These are phyloP conservation scores for Curvularia eragrostidis DNA, from an alignment of 2,329 filamentous ascomycete species.

Conservation along the genomic window DNA sequence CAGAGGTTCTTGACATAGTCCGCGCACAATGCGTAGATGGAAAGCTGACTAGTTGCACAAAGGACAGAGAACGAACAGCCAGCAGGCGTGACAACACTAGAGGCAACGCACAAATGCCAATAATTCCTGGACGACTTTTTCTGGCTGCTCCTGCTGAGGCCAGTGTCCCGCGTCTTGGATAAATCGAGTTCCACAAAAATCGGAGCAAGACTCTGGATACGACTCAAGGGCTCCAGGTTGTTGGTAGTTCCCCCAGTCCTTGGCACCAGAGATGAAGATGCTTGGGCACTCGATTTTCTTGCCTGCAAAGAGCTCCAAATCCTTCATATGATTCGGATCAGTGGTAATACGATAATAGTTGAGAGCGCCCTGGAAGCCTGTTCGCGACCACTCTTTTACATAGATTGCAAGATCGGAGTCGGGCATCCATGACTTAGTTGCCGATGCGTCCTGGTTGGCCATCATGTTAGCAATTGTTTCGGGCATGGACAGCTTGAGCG, in stretches of 20 bases:
- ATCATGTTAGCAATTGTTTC: slow-evolving; percentile 63
- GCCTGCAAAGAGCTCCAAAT: slow-evolving; percentile 66
- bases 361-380: slow-evolving; percentile 69
- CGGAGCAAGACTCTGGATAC: slow-evolving; percentile 59
- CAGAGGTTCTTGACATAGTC: background rate
- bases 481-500: slow-evolving; percentile 63
- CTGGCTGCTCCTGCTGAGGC: slow-evolving; percentile 71
- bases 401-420: slow-evolving; percentile 67
- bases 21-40: background rate
- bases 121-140: slow-evolving; percentile 59
- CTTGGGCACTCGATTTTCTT: slow-evolving; percentile 67
- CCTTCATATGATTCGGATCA: slow-evolving; percentile 55
- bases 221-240: slow-evolving; percentile 68
- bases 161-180: slow-evolving; percentile 71
- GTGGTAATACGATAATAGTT: slow-evolving; percentile 72
- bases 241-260: slow-evolving; percentile 74
- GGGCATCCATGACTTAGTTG: slow-evolving; percentile 62
- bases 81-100: slow-evolving; percentile 10
- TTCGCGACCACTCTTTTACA: slow-evolving; percentile 65
- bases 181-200: slow-evolving; percentile 61
- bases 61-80: background rate
- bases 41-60: background rate
- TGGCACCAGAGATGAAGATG: slow-evolving; percentile 65
- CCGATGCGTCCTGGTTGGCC: slow-evolving; percentile 57
- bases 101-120: slow-evolving; percentile 50